Conservation (phyloP, 805 yeast species). For the Teunomyces tritomae region DNA sequence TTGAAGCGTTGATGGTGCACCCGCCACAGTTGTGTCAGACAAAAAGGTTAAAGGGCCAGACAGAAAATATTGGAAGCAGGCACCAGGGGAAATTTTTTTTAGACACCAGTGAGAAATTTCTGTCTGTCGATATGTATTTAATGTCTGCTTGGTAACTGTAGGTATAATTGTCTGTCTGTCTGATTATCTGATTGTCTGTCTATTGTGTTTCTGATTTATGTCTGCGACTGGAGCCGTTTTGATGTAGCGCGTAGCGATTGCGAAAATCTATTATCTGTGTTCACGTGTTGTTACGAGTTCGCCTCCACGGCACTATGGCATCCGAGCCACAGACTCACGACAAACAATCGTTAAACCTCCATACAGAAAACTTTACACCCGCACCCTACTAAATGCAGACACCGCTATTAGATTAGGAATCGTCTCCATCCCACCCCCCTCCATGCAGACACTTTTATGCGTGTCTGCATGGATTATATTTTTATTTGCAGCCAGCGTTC, state of each 20-base stretch:
- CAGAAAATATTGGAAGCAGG: background rate
- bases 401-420: no score
- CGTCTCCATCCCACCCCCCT: no score
- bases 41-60: background rate
- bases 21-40: background rate
- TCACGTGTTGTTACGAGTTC: constrained; percentile 3
- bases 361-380: no score
- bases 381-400: no score
- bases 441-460: no score
- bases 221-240: background rate
- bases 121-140: no score
- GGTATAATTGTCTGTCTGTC: no score
- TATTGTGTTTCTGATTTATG: background rate
- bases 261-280: constrained; percentile 1
- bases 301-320: background rate
- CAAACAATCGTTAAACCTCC: no score
- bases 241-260: background rate
- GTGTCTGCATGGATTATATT: no score
- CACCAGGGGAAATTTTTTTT: background rate
- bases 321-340: no score
- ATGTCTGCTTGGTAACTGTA: no score
- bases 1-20: background rate
- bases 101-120: background rate
- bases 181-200: background rate
- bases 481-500: background rate